Evolutionary conservation across 1,139 yeast species (phyloP).

Genomic region (Pneumocystis murina): DNA sequence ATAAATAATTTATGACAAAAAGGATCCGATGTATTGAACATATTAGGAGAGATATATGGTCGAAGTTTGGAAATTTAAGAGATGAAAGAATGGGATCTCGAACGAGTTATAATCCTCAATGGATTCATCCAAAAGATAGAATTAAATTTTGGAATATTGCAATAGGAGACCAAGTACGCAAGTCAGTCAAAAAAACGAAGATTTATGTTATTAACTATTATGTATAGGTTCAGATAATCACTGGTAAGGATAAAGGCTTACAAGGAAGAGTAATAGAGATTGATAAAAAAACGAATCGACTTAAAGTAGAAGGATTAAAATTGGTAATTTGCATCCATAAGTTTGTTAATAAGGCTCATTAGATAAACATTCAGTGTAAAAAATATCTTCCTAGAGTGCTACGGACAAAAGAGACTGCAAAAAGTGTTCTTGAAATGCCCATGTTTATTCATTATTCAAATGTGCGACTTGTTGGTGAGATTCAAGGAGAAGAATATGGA

Average conservation of each 20-base stretch:
- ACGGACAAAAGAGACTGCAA: constrained; percentile 1
- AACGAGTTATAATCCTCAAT: not conserved
- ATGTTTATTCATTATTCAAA: constrained; percentile 11
- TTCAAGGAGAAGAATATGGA: constrained; percentile 6
- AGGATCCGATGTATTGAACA: not conserved
- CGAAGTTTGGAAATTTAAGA: not conserved
- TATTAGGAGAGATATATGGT: not conserved
- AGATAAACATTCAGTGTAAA: not conserved
- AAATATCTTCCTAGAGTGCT: constrained; percentile 6
- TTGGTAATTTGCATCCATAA: not conserved
- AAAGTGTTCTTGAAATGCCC: constrained; percentile 5
- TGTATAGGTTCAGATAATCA: constrained; percentile 5
- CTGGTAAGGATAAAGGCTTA: constrained; percentile 7
- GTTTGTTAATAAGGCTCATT: not conserved
- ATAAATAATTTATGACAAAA: not conserved
- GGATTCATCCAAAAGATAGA: constrained; percentile 5
- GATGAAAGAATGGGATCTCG: not conserved
- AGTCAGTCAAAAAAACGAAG: no score
- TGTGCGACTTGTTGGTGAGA: constrained; percentile 10
- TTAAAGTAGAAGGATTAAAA: constrained; percentile 11
- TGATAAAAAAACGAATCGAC: constrained; percentile 7
- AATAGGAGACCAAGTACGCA: constrained; percentile 8
- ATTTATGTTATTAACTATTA: not conserved
- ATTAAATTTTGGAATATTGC: constrained; percentile 11
- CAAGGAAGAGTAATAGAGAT: constrained; percentile 9